These are phyloP conservation scores for Neocucurbitaria cava DNA, from an alignment of 2,329 filamentous ascomycete genomes.

Conservation along the genomic window DNA sequence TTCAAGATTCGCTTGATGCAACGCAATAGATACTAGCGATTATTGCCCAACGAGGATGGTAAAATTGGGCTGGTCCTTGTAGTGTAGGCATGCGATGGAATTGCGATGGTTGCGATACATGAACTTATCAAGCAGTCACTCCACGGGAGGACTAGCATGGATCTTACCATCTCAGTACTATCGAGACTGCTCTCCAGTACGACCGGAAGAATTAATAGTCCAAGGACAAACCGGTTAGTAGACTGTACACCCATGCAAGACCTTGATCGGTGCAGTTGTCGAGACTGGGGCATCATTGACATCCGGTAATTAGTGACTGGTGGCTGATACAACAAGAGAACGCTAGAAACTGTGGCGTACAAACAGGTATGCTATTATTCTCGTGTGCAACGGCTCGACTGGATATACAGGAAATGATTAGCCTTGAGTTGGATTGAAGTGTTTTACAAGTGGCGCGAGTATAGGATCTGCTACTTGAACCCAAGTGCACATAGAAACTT, in stretches of 20 bases:
- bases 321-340: slow-evolving; percentile 9
- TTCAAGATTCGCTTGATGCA: slow-evolving; percentile 1
- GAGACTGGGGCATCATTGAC: neutral
- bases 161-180: neutral
- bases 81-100: neutral
- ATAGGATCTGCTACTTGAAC: neutral
- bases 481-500: neutral
- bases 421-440: slow-evolving; percentile 8
- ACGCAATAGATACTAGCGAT: neutral
- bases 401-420: slow-evolving; percentile 2
- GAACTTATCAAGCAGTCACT: neutral
- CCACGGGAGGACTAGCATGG: neutral
- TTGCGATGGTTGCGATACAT: neutral
- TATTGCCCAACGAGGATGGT: neutral
- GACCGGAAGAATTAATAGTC: slow-evolving; percentile 3
- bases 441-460: slow-evolving; percentile 2
- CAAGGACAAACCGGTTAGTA: neutral
- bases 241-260: slow-evolving; percentile 4
- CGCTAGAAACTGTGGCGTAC: neutral
- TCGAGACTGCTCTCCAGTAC: neutral
- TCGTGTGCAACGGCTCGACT: slow-evolving; percentile 6
- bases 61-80: neutral
- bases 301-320: slow-evolving; percentile 3
- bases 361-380: neutral
- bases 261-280: slow-evolving; percentile 11